Base-by-base conservation (phyloP, 176 grass and related monocot species). In the Echinochloa phyllopogon region DNA sequence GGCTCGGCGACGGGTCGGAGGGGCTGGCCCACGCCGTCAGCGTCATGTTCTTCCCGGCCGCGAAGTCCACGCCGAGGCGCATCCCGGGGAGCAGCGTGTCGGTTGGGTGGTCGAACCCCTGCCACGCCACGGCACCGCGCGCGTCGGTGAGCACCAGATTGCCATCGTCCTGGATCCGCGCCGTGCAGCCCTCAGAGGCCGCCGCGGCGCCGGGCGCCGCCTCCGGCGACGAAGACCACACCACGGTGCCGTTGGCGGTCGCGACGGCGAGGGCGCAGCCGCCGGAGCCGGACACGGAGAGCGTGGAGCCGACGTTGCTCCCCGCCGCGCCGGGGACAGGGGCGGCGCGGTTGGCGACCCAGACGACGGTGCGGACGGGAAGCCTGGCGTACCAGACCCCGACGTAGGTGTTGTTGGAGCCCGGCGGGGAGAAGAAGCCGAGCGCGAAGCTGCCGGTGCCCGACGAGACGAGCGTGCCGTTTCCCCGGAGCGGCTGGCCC, bases 31-130 rank as follows among this genome's bases (percentile, higher is more conserved):
- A 95, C 18, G 88, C 90, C 69, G 79, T 83, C 82, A 92, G 83
- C 23, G 58, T 87, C 82, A 64, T 65, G 81, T 90, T 83, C 6
- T 60, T 42, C 10, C 88, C 88, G 0, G 52, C 48, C 12, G 8
- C 70, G 39, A 72, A 84, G 79, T 92, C 85, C 41, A 88, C 71
- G 6, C 93, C 93, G n/a, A 95, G n/a, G 21, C 86, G 65, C 90
- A 95, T 95, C 75, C 87, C 83, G 1, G 85, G 88, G 11, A 95
- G 79, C 48, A 95, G 51, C 38, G 90, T 95, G 79, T 92, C 83
- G 6, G 84, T 84, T 3, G 90, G 93, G 76, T 92, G 82, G 75
- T 95, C 93, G 88, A 95, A 95, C 63, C 88, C 88, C 93, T 92
- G 88, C 93, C 93, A 95, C 36, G 72, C 76, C 70, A 90, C 75